A percentile compares a stretch with the other conserved stretches of the same genome.
These are phyloP conservation scores for Kluyveromyces siamensis DNA, from an alignment of 805 yeast species.

Conservation along the genomic window DNA sequence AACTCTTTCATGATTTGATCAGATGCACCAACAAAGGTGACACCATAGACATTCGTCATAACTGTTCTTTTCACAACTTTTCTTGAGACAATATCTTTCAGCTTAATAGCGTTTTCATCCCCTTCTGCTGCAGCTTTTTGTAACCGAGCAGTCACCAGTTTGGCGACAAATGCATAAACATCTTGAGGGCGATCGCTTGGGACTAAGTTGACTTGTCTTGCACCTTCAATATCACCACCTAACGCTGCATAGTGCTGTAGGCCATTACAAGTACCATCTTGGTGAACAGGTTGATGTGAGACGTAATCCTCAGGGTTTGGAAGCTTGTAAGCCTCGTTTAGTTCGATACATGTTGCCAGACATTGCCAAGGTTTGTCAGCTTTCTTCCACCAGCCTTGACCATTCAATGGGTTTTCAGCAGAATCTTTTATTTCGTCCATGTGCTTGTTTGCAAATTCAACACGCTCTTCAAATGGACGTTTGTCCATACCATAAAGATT, in stretches of 20 bases:
- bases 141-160: constrained; percentile 47
- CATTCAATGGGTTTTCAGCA: constrained; percentile 53
- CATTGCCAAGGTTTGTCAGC: constrained; percentile 87
- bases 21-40: constrained; percentile 87
- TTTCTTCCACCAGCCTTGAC: constrained; percentile 54
- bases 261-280: constrained; percentile 84
- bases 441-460: constrained; percentile 48
- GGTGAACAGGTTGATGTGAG: constrained; percentile 73
- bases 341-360: constrained; percentile 59
- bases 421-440: constrained; percentile 45
- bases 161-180: constrained; percentile 65
- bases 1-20: constrained; percentile 79
- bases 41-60: constrained; percentile 98
- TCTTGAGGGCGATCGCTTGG: constrained; percentile 71
- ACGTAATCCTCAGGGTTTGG: constrained; percentile 57
- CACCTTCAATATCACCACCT: constrained; percentile 81
- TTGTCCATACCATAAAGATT: constrained; percentile 71
- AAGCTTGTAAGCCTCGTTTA: constrained; percentile 49
- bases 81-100: constrained; percentile 60
- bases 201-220: constrained; percentile 63
- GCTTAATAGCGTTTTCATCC: constrained; percentile 39
- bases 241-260: constrained; percentile 81
- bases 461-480: constrained; percentile 56
- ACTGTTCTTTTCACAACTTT: constrained; percentile 95
- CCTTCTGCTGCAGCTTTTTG: constrained; percentile 46